Evolutionary conservation across 2,329 filamentous ascomycete genomes (phyloP), one percentile per base, ranked within the genome.

Genomic region (Tolypocladium tropicale): DNA sequence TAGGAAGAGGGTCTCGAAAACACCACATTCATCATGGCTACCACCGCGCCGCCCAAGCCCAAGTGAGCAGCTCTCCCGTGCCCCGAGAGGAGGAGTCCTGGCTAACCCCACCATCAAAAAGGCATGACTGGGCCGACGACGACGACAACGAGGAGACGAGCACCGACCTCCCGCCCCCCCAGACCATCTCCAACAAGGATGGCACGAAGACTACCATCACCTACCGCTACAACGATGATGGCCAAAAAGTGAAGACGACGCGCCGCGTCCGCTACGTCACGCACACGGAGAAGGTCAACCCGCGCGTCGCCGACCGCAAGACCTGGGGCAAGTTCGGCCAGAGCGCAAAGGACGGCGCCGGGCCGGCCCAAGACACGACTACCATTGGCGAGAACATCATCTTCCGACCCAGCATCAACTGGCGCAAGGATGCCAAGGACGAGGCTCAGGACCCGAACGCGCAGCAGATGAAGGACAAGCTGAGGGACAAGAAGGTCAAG

Each of bases 401-500:
- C 71, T 97, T 99, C 87, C 82, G 89, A 62, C 94, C 93, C 41
- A 88, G 85, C 71, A 83, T 89, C 66, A 96, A 95, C 81, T 99
- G 91, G 92, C 93, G 92, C 79, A 85, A 89, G 69, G 89, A 89
- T 63, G 86, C 88, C 71, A 89, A 90, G 76, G 88, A 88, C 71
- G 89, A 93, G 76, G 82, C 84, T 76, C 83, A 84, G 70, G 84
- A 85, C 67, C 76, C 81, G 68, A 88, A 89, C 73, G 85, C 87
- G 67, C 84, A 88, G 75, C 80, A 80, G 67, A 82, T 88, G 77
- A 89, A 89, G 77, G 83, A 86, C 70, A 87, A 89, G 78, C 81
- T 97, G 69, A 95, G 94, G 84, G 92, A 96, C 79, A 96, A 96
- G 84, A 95, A 96, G 80, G 95, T 99, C 81, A 97, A 97, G 83